A percentile compares a stretch with the other conserved stretches of the same genome.
phyloP scores from a whole-genome alignment of 352 stramenopile species.

The Phytophthora cajani region DNA sequence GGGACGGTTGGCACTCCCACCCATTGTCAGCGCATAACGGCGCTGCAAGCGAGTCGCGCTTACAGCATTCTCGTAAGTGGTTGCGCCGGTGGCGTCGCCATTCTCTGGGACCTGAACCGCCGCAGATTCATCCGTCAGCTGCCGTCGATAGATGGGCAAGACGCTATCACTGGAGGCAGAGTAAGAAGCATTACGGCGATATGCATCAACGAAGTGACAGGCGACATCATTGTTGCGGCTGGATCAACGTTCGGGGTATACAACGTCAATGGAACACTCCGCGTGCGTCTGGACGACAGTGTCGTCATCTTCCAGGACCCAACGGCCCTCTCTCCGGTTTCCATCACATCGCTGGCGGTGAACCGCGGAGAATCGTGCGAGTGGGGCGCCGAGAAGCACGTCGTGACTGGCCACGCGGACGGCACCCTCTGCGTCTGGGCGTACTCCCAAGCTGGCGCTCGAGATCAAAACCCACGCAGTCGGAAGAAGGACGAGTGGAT shows the following conservation, averaged over 20 bases:
- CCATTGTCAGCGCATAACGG: conserved; percentile 52
- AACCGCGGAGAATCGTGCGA: conserved; percentile 59
- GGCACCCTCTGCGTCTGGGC: conserved; percentile 71
- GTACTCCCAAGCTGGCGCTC: conserved; percentile 51
- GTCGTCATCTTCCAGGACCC: conserved; percentile 57
- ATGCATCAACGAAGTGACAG: conserved; percentile 70
- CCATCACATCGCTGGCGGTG: conserved; percentile 57
- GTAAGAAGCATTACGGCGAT: conserved; percentile 44
- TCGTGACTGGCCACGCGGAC: conserved; percentile 72
- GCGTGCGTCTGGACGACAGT: conserved; percentile 56
- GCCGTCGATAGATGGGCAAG: conserved; percentile 23
- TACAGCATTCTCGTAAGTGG: conserved; percentile 76
- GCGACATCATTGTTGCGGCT: conserved; percentile 65
- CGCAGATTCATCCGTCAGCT: conserved; percentile 61
- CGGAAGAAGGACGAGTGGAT: conserved; percentile 49
- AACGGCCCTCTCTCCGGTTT: conserved; percentile 33
- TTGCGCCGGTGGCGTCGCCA: conserved; percentile 54
- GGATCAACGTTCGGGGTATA: conserved; percentile 63
- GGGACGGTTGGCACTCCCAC: conserved; percentile 52
- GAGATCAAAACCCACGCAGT: conserved; percentile 10
- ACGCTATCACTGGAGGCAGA: neutral
- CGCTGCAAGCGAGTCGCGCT: conserved; percentile 59
- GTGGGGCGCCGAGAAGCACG: conserved; percentile 66
- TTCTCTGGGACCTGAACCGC: conserved; percentile 81
- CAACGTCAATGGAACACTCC: conserved; percentile 69